Base-by-base conservation (phyloP, 805 yeast species). In the Teunomyces aglyptinius region DNA sequence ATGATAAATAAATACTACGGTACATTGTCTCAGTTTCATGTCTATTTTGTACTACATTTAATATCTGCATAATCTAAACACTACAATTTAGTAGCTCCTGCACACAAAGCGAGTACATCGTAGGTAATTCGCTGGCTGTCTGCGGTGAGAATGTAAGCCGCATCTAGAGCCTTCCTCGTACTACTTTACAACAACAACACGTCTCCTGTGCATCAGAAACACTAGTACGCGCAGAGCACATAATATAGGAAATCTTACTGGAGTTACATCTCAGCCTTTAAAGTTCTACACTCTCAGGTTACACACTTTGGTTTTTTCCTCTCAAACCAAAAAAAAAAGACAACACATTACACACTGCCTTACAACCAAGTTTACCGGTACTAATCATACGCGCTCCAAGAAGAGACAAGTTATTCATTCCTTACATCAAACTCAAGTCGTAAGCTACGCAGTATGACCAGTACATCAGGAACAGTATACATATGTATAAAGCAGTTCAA, bases 401-500 rank as follows among this genome's bases (percentile, higher is more conserved):
- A 29, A 31, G 28, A 41, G 32, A n/a, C 13, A 19, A 41, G 22
- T 31, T 24, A 31, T 13, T 11, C 19, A 10, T 18, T 12, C 38
- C 18, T 11, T 24, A 24, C 26, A 41, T 11, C 15, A 13, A 10
- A n/a, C n/a, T 31, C 41, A n/a, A 10, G 18, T 11, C 42, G 22
- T 8, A n/a, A 32, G 10, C n/a, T 28, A 19, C 38, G 10, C 8
- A 45, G 15, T 8, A 48, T 43, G 45, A 15, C 52, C 10, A 47
- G 55, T 29, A 40, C 56, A 34, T 47, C 49, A 13, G 62, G 63
- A n/a, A 49, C 70, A 5, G 56, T 68, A 8, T 80, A 67, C 50
- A 61, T 72, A 34, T 95, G 90, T 47, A 83, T 90, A 51, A 96
- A 91, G 65, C 95, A 86, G 64, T 94, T 94, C 67, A 76, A 76